These are phyloP conservation scores for Aspergillus latus DNA, from an alignment of 2,329 filamentous ascomycete species.

Conservation along the genomic window DNA sequence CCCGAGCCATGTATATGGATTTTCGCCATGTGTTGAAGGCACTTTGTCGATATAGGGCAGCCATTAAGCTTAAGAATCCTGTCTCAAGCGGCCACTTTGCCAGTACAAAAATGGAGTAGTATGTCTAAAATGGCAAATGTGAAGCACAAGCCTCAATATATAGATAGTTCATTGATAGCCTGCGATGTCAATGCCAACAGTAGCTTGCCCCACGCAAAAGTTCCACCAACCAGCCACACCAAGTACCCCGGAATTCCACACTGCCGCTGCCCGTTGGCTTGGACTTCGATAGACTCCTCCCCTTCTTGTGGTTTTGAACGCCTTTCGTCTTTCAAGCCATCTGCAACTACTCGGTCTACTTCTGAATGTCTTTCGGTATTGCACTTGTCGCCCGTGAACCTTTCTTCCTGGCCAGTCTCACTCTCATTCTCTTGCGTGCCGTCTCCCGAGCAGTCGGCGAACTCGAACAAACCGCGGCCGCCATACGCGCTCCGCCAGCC, in stretches of 20 bases:
- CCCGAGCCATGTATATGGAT: neutral
- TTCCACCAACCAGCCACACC: constrained; percentile 15
- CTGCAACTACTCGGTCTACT: neutral
- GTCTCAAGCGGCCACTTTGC: neutral
- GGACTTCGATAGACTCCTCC: neutral
- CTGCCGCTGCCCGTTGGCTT: neutral
- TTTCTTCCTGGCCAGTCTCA: neutral
- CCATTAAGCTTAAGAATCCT: neutral
- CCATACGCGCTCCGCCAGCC: neutral
- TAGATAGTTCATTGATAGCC: neutral
- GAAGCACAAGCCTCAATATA: too few species aligned
- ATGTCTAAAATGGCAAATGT: too few species aligned
- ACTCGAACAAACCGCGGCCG: neutral
- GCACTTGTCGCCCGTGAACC: neutral
- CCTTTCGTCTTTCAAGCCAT: neutral
- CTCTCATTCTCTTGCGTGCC: neutral
- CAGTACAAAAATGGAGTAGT: too few species aligned
- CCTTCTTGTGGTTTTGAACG: neutral
- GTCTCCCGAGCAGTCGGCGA: constrained; percentile 1
- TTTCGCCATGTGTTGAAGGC: neutral
- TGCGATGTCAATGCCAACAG: neutral
- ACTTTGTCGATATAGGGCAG: neutral
- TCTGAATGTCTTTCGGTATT: neutral
- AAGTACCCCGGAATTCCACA: constrained; percentile 8
- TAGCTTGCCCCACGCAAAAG: constrained; percentile 14